Conservation (phyloP, 306 rosid species). For the Prunus fruticosa region DNA sequence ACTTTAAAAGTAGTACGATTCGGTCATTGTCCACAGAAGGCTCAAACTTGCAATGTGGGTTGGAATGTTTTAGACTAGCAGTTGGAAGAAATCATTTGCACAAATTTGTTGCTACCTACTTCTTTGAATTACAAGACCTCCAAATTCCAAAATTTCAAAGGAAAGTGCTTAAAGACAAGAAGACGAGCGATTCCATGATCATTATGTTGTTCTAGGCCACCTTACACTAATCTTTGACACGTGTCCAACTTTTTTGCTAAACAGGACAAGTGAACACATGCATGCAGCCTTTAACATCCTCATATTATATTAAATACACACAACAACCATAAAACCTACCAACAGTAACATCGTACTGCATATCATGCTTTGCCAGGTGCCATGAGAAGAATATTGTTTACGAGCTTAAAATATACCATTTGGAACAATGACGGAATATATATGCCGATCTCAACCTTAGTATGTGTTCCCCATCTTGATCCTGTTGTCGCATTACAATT, state of each 20-base stretch:
- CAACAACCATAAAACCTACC: not conserved
- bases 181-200: not conserved
- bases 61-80: not conserved
- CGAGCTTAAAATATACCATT: not conserved
- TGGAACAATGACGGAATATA: too few relatives aligned
- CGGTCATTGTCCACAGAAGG: too few relatives aligned
- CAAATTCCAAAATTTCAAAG: not conserved
- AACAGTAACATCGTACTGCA: not conserved
- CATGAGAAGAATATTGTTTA: not conserved
- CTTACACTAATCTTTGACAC: conserved; percentile 3
- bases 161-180: not conserved
- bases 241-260: not conserved
- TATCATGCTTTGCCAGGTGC: not conserved
- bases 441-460: not conserved
- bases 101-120: not conserved
- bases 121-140: not conserved
- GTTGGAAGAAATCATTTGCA: not conserved
- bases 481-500: not conserved
- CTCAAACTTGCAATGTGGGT: not conserved
- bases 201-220: not conserved
- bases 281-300: not conserved
- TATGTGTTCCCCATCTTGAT: not conserved
- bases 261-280: not conserved
- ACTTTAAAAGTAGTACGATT: not conserved
- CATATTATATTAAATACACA: not conserved